Conservation (phyloP, 2,329 filamentous ascomycete species). For the Fusarium citri region DNA sequence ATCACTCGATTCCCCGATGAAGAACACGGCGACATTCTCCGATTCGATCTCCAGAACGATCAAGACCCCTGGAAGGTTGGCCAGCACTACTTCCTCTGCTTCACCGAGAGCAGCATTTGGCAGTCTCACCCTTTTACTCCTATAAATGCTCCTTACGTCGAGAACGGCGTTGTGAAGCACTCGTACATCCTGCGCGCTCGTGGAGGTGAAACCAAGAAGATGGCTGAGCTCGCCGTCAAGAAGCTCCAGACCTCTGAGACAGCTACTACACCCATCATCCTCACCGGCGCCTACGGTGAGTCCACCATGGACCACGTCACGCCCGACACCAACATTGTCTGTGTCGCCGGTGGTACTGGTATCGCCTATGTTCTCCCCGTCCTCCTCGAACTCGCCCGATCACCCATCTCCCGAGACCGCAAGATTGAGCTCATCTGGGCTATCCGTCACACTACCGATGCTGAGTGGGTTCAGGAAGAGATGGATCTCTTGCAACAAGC, state of each 20-base stretch:
- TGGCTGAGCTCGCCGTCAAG: constrained; percentile 59
- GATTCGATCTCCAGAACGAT: constrained; percentile 72
- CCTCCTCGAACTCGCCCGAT: constrained; percentile 50
- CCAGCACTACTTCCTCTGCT: constrained; percentile 79
- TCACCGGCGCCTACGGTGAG: constrained; percentile 73
- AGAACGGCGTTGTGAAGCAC: constrained; percentile 58
- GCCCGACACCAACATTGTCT: constrained; percentile 55
- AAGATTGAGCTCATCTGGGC: constrained; percentile 74
- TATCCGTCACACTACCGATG: constrained; percentile 64
- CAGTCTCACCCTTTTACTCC: constrained; percentile 80
- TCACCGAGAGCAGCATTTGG: constrained; percentile 74
- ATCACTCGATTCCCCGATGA: constrained; percentile 63
- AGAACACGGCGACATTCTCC: constrained; percentile 70
- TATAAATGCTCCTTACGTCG: constrained; percentile 62
- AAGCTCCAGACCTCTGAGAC: constrained; percentile 49
- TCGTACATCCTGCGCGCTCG: constrained; percentile 70
- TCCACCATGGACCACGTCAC: constrained; percentile 57
- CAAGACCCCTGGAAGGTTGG: constrained; percentile 73
- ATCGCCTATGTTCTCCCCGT: constrained; percentile 56
- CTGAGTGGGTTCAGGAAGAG: constrained; percentile 69
- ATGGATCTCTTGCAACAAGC: constrained; percentile 60
- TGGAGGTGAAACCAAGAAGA: constrained; percentile 68
- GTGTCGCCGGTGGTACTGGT: constrained; percentile 56
- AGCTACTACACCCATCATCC: constrained; percentile 64
- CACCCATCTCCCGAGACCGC: constrained; percentile 59